Evolutionary conservation across 2,329 filamentous ascomycete species (phyloP), one percentile per base, ranked within the genome.

Genomic region (Talaromyces atroroseus): DNA sequence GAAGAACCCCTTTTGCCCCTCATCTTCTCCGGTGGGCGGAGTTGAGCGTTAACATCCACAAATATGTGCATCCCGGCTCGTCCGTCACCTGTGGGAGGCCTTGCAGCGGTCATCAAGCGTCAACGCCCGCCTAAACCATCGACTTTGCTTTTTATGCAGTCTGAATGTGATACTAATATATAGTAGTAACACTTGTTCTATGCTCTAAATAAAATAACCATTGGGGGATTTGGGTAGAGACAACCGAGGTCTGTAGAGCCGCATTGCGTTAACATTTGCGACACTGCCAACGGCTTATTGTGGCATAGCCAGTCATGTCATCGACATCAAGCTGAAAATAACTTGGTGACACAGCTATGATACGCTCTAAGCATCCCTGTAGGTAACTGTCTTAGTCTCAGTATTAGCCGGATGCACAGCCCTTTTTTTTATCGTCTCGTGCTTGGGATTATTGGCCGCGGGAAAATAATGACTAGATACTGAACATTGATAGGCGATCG

Each of bases 31-130:
- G 40, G 38, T 52, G 49, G 49, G 26, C 21, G 10, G 8, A 20
- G 34, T 21, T 34, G 11, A 32, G 18, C 18, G 26, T 6, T 18
- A 18, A 26, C 12, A 42, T n/a, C 24, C 21, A 26, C 18, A 21
- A 32, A 18, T 44, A 46, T 46, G 16, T n/a, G 23, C 20, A 47
- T 44, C 38, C 50, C 29, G 50, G 20, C 40, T 46, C 34, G 40
- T 26, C 38, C 14, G 50, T 46, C 50, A 34, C 42, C 24, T 52
- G 40, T 32, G 40, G 50, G 50, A 44, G 50, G 50, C 50, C 50
- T 52, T 34, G 44, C 38, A 52, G 32, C 7, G 14, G 23, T 46
- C 42, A 34, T 23, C 32, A 34, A 34, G n/a, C 29, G 10, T 12
- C 50, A 20, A 42, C 14, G 8, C 36, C 14, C 16, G 14, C 38